phyloP scores from a whole-genome alignment of 768 basidiomycete genomes.

The Tubosaeta brunneosetosa region DNA sequence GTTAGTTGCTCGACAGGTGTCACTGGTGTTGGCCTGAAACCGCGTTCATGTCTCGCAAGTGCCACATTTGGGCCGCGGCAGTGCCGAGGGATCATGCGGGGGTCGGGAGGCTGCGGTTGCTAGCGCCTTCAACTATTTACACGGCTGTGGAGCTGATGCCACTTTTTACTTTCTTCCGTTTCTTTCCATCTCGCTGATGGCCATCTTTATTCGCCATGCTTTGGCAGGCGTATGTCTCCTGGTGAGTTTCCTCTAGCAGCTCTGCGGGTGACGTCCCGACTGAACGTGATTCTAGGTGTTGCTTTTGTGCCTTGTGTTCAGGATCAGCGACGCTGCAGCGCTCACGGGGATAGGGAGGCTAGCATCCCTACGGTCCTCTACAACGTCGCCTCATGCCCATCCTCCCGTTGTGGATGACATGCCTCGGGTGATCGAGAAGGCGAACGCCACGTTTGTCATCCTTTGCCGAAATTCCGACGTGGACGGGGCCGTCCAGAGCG shows the following conservation, averaged over 20 bases:
- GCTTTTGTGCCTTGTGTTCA: conserved; percentile 12
- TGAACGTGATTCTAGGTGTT: conserved; percentile 4
- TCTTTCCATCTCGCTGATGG: conserved; percentile 6
- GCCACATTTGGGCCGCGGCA: neutral
- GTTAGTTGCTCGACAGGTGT: too few species aligned
- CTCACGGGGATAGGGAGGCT: neutral
- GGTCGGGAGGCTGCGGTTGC: neutral
- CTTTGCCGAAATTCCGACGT: conserved; percentile 49
- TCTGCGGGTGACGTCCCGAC: too few species aligned
- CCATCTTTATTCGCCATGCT: conserved; percentile 19
- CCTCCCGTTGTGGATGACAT: neutral
- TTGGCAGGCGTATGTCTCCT: conserved; percentile 12
- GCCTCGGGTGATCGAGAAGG: conserved; percentile 19
- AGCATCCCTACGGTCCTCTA: neutral
- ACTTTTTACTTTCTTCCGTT: neutral
- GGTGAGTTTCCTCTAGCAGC: conserved; percentile 9
- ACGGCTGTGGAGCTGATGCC: neutral
- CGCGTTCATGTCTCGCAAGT: too few species aligned
- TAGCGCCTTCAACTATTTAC: conserved; percentile 10
- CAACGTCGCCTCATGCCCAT: neutral
- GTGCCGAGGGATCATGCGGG: neutral
- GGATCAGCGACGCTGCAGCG: neutral
- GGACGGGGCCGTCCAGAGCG: conserved; percentile 40
- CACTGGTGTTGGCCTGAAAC: neutral
- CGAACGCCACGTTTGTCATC: conserved; percentile 60